Evolutionary conservation across 23 red algal genomes (phyloP).

Genomic region (Cyanidioschyzon merolae): DNA sequence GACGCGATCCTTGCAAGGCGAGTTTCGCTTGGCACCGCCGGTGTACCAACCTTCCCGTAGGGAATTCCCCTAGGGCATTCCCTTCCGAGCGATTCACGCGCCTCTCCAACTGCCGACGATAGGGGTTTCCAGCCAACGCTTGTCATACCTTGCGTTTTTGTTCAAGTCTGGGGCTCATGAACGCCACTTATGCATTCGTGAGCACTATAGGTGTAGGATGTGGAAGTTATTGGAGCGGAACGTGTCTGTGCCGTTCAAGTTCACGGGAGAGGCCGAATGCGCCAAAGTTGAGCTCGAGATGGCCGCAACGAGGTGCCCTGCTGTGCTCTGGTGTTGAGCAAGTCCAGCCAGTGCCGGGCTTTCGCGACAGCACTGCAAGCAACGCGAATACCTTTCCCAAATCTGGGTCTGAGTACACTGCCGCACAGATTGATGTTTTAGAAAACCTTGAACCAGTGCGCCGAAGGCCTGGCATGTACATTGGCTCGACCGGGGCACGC

Average conservation of each 20-base stretch:
- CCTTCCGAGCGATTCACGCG: no score
- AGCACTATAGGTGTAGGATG: no score
- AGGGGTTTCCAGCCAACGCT: no score
- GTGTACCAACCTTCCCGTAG: background rate
- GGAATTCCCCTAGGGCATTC: background rate
- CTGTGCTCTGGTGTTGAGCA: background rate
- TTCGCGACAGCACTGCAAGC: background rate
- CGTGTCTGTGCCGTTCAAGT: no score
- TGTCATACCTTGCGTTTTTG: no score
- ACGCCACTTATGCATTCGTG: no score
- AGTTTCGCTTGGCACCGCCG: background rate
- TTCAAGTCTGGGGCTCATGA: no score
- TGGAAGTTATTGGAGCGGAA: no score
- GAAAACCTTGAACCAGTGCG: conserved; percentile 89
- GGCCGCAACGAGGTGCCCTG: no score
- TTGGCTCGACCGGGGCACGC: conserved; percentile 79
- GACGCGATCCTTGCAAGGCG: background rate
- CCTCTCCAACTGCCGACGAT: no score
- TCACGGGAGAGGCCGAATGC: no score
- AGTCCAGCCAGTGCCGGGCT: background rate
- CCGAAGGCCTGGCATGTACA: conserved; percentile 95
- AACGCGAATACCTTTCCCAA: background rate
- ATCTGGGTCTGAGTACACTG: conserved; percentile 34
- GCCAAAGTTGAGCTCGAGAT: no score
- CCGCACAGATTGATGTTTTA: conserved; percentile 72